These are phyloP conservation scores for Saturnispora hagleri DNA, from an alignment of 805 yeast genomes.

Conservation along the genomic window DNA sequence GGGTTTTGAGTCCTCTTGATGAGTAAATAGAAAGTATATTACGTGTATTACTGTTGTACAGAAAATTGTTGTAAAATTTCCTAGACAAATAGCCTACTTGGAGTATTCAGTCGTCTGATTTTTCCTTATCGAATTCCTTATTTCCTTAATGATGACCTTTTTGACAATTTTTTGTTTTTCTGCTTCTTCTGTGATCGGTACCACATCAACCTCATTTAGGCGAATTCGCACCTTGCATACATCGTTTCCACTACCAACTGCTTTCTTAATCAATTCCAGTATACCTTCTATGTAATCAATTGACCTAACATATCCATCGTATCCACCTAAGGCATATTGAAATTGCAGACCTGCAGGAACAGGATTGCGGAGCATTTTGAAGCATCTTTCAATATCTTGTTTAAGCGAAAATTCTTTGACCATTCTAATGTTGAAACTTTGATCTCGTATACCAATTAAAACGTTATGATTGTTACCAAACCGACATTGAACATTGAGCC, in stretches of 20 bases:
- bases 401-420: conserved; percentile 6
- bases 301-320: conserved; percentile 5
- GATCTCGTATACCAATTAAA: conserved; percentile 14
- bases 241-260: not conserved
- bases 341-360: not conserved
- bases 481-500: conserved; percentile 11
- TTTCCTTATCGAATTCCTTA: not conserved
- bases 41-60: not conserved
- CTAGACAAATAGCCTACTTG: not conserved
- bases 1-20: conserved; percentile 16
- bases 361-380: conserved; percentile 2
- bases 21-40: not conserved
- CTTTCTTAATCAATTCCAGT: conserved; percentile 1
- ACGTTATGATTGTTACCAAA: conserved; percentile 9
- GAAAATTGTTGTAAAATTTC: not conserved
- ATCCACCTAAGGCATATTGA: conserved; percentile 1
- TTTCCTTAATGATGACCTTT: not conserved
- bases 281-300: conserved; percentile 9
- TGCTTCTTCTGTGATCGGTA: not conserved
- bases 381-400: conserved; percentile 10
- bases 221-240: conserved; percentile 7
- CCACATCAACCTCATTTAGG: conserved; percentile 3
- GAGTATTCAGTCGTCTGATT: not conserved
- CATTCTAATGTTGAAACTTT: conserved; percentile 9
- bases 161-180: not conserved